Evolutionary conservation across 2,329 filamentous ascomycete species (phyloP), one percentile per base, ranked within the genome.

Genomic region (Didymella pinodella): DNA sequence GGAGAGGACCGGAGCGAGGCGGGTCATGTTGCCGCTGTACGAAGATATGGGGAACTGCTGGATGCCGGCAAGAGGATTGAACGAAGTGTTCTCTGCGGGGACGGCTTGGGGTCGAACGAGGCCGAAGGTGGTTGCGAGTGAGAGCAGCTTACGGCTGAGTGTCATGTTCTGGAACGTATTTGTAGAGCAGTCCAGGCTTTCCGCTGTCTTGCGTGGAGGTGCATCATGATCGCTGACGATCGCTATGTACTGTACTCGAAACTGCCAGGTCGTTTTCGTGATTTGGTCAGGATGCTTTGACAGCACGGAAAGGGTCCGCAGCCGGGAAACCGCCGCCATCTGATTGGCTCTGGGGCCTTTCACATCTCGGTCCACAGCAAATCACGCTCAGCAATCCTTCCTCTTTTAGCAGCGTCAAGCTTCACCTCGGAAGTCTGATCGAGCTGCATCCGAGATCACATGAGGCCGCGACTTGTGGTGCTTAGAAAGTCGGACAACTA

Each of bases 1-100:
- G 48, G 71, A 69, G 22, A 79, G 69, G 7, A 79, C 77, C 11
- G 77, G 75, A 1, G 77, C 77, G 48, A 73, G 69, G 18, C 71
- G 73, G 16, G 74, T 65, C 73, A 74, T 75, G 50, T 71, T 68
- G 46, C 40, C 44, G 16, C 57, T 55, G 48, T 65, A 69, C 1
- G 65, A 71, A 0, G 66, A 67, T 3, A 69, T 55, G 10, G 64
- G 64, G n/a, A 69, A 67, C 41, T 75, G 68, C 38, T 75, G 72
- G 44, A 74, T 59, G 28, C 58, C 53, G 26, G 57, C 54, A 4
- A 71, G 62, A 8, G 70, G 72, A 25, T 72, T 73, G 55, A 61
- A 63, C 1, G 70, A 67, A 4, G 54, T 64, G 48, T 72, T 72
- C 7, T 63, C 62, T 31, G 65, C 61, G 8, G 59, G 57, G 25